Percentiles rank a stretch among this genome's conserved stretches.
Evolutionary conservation across 176 grass and related monocot species (phyloP).

Genomic region (Musa acuminata): DNA sequence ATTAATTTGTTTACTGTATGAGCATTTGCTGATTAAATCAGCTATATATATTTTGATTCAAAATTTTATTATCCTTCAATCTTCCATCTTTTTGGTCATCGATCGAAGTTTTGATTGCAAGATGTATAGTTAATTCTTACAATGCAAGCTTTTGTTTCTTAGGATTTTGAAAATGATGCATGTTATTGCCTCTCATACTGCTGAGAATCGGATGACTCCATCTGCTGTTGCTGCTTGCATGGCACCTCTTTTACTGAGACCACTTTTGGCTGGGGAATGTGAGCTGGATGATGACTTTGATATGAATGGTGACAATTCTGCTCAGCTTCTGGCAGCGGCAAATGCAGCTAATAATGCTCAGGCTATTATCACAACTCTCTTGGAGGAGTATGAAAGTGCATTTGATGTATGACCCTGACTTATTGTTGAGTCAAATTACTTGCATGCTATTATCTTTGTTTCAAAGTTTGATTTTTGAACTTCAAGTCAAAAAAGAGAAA

Average conservation of each 20-base stretch:
- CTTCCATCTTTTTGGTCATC: background rate
- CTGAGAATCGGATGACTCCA: slow-evolving; percentile 86
- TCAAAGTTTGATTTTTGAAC: background rate
- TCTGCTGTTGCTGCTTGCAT: slow-evolving; percentile 98
- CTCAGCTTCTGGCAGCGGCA: slow-evolving; percentile 96
- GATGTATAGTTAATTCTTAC: slow-evolving; percentile 9
- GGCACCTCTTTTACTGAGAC: slow-evolving; percentile 87
- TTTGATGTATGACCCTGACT: slow-evolving; percentile 59
- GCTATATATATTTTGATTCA: too few relatives aligned
- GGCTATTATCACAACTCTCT: slow-evolving; percentile 73
- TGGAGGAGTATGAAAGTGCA: slow-evolving; percentile 81
- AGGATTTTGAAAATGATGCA: slow-evolving; percentile 99
- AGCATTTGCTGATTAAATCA: too few relatives aligned
- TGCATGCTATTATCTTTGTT: background rate
- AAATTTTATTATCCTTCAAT: too few relatives aligned
- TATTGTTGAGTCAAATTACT: background rate
- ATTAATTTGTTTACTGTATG: too few relatives aligned
- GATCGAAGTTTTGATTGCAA: background rate
- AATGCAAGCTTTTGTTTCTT: slow-evolving; percentile 20
- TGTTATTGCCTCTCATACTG: slow-evolving; percentile 60
- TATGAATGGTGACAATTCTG: slow-evolving; percentile 63
- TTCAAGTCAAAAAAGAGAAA: background rate
- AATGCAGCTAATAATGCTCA: slow-evolving; percentile 98
- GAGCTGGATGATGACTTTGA: slow-evolving; percentile 95
- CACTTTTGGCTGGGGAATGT: slow-evolving; percentile 98